Evolutionary conservation across 1,139 yeast species (phyloP).

Genomic region (Hyphopichia fennica): DNA sequence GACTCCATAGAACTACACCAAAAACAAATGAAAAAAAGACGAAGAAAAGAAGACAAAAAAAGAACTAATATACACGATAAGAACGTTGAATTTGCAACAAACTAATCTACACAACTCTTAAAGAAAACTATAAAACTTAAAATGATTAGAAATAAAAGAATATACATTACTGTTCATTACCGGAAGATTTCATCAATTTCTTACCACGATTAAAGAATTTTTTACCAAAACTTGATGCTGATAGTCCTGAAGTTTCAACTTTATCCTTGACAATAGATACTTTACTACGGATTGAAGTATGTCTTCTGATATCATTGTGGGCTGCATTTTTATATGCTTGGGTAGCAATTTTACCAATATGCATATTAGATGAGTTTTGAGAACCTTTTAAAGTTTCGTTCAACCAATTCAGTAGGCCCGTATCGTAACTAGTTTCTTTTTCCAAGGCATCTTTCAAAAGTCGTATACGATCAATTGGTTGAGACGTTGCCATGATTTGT

Average conservation of each 20-base stretch:
- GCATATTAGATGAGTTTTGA: conserved; percentile 35
- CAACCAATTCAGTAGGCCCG: conserved; percentile 52
- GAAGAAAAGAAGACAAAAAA: no score
- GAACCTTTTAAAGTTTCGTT: conserved; percentile 37
- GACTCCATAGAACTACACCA: no score
- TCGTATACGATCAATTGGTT: conserved; percentile 42
- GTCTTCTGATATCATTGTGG: conserved; percentile 45
- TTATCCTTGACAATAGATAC: conserved; percentile 46
- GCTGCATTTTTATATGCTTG: conserved; percentile 50
- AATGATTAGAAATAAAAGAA: background rate
- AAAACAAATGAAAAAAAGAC: no score
- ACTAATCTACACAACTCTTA: background rate
- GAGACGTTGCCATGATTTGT: conserved; percentile 42
- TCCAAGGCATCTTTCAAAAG: conserved; percentile 41
- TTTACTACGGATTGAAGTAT: conserved; percentile 40
- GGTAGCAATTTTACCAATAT: conserved; percentile 46
- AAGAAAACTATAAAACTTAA: background rate
- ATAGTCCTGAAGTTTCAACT: conserved; percentile 43
- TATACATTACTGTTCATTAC: conserved; percentile 1
- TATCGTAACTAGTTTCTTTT: conserved; percentile 40
- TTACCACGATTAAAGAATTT: conserved; percentile 42
- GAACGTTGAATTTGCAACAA: background rate
- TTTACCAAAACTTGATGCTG: conserved; percentile 45
- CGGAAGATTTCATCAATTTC: conserved; percentile 32
- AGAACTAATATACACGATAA: background rate